A percentile compares a stretch with the other conserved stretches of the same genome.
Evolutionary conservation across 1,139 yeast species (phyloP).

Genomic region (Pichia sp.): DNA sequence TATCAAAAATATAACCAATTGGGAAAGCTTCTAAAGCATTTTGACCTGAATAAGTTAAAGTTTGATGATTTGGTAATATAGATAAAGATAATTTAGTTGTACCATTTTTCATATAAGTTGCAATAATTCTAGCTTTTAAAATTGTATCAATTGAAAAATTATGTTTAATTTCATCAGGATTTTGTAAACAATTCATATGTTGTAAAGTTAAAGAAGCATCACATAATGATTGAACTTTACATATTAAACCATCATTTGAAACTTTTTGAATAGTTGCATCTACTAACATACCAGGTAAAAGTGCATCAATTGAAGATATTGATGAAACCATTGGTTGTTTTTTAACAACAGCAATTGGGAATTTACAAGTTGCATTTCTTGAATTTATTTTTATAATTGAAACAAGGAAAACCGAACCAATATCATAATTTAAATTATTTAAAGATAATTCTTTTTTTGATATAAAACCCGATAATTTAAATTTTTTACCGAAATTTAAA

Average conservation of each 20-base stretch:
- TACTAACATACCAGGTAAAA: conserved; percentile 78
- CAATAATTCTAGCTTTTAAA: conserved; percentile 65
- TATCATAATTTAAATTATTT: conserved; percentile 23
- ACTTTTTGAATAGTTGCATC: conserved; percentile 65
- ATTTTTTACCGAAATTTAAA: conserved; percentile 57
- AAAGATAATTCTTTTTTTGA: conserved; percentile 55
- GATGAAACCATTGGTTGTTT: conserved; percentile 43
- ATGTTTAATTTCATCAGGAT: conserved; percentile 46
- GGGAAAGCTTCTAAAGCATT: conserved; percentile 64
- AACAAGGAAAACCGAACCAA: conserved; percentile 47
- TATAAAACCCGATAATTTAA: conserved; percentile 58
- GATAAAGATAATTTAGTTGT: conserved; percentile 61
- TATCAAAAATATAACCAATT: conserved; percentile 64
- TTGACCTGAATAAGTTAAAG: conserved; percentile 25
- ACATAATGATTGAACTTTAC: conserved; percentile 67
- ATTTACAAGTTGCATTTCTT: conserved; percentile 57
- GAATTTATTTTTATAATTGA: conserved; percentile 43
- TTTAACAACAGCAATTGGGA: conserved; percentile 34
- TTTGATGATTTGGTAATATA: conserved; percentile 48
- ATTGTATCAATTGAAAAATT: conserved; percentile 60
- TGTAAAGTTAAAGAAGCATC: conserved; percentile 66
- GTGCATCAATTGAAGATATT: conserved; percentile 66
- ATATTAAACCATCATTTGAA: conserved; percentile 48
- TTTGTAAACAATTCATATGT: conserved; percentile 45
- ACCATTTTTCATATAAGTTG: conserved; percentile 50